Evolutionary conservation across 1,284 basidiomycete genomes (phyloP).

Genomic region (Melampsora americana): DNA sequence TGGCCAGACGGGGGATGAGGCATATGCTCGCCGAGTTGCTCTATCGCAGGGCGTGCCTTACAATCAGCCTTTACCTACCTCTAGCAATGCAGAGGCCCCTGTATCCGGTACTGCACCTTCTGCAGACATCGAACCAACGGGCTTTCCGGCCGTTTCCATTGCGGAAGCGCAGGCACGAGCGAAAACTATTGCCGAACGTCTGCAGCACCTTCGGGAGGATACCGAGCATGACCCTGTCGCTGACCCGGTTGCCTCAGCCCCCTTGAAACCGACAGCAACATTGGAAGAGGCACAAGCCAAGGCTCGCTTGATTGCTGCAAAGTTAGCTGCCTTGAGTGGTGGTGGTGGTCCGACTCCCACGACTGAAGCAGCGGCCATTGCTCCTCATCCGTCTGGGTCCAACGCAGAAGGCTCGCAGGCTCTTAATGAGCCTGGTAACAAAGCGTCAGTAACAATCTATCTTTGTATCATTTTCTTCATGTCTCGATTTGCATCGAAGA

Average conservation of each 20-base stretch:
- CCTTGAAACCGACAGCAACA: conserved; percentile 14
- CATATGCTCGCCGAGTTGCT: conserved; percentile 43
- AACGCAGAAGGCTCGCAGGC: background rate
- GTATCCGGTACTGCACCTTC: background rate
- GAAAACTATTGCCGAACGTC: conserved; percentile 41
- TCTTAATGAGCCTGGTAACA: conserved; percentile 15
- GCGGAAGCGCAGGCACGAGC: conserved; percentile 44
- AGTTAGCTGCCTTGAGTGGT: conserved; percentile 38
- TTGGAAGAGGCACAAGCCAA: conserved; percentile 41
- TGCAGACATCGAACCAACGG: background rate
- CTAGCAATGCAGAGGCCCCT: background rate
- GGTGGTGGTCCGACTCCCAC: background rate
- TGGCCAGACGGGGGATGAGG: conserved; percentile 47
- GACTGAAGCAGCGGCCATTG: background rate
- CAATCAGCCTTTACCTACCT: background rate
- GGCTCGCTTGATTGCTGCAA: conserved; percentile 40
- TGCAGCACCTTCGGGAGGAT: conserved; percentile 29
- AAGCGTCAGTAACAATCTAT: conserved; percentile 29
- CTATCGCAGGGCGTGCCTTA: conserved; percentile 38
- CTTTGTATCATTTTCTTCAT: background rate
- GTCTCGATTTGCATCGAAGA: background rate
- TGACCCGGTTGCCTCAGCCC: background rate
- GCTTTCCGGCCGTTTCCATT: conserved; percentile 27
- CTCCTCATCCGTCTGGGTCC: background rate
- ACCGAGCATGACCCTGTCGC: background rate